Evolutionary conservation across 345 rosid genomes (phyloP).

Genomic region (Acer campestre): DNA sequence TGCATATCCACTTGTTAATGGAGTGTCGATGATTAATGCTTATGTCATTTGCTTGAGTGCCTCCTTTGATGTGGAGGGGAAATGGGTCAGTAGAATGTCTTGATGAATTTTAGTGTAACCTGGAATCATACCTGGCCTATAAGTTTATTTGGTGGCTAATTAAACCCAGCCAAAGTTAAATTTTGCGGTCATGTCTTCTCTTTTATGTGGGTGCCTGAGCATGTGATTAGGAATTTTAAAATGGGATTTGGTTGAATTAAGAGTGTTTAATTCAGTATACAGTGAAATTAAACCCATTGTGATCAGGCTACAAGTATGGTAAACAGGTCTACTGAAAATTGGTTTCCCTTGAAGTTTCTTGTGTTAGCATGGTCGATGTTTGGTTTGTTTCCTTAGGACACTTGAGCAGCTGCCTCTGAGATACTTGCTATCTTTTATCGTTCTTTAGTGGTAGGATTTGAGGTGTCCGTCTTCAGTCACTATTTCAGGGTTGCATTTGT

Average conservation of each 20-base stretch:
- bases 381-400: constrained; percentile 5
- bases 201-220: no score
- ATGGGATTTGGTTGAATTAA: not conserved
- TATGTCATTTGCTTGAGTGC: not conserved
- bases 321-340: not conserved
- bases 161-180: not conserved
- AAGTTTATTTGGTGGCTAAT: not conserved
- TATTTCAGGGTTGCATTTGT: not conserved
- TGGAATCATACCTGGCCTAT: not conserved
- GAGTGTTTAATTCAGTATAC: not conserved
- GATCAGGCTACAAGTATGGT: not conserved
- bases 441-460: not conserved
- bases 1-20: not conserved
- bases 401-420: not conserved
- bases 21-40: not conserved
- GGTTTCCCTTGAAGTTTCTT: not conserved
- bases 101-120: not conserved
- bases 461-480: not conserved
- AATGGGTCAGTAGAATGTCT: not conserved
- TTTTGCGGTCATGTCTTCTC: no score
- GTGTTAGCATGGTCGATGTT: not conserved
- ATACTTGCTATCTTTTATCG: not conserved
- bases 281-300: constrained; percentile 6
- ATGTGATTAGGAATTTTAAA: not conserved
- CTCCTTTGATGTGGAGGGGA: constrained; percentile 9